Evolutionary conservation across 2,329 filamentous ascomycete genomes (phyloP), one percentile per base, ranked within the genome.

Genomic region (Aspergillus jensenii): DNA sequence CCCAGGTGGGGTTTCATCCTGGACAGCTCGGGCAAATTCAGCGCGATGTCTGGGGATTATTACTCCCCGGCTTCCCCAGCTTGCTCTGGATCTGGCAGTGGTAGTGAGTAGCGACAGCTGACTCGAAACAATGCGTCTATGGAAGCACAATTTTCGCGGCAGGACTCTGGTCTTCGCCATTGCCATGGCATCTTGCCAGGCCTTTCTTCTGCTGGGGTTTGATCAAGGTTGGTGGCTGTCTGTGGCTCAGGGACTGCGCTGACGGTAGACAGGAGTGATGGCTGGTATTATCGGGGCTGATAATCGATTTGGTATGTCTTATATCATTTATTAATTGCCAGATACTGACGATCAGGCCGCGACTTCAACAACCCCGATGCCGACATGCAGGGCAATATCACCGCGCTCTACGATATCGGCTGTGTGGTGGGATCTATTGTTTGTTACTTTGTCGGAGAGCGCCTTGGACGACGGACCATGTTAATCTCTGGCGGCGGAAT

Each of bases 221-320:
- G 78, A 83, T 59, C 80, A 82, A 79, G 79, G 63, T 31, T 12
- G 21, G 47, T n/a, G 11, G 11, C 4, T 8, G 17, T 11, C 19
- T 17, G 25, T 14, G 21, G 15, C 2, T 6, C 3, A 21, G 15
- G 2, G 4, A 2, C 5, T 12, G 12, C 2, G 43, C 9, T 25
- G 27, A 27, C 37, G 6, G 23, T 25, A 3, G 6, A 19, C 15
- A 62, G 60, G 61, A 5, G 66, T 68, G 7, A 66, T 66, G 67
- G 53, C 62, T 25, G 77, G 76, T 27, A 76, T 82, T 49, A 80
- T 79, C 52, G 69, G 77, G 7, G 76, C 76, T 6, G 66, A 78
- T 40, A 78, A 78, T 50, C 67, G 68, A 19, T 79, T 78, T 55
- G 73, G 47, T 50, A 50, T 40, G 33, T 21, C n/a, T 23, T 27